Conservation (phyloP, 768 basidiomycete species). For the Amanita subjunquillea region DNA sequence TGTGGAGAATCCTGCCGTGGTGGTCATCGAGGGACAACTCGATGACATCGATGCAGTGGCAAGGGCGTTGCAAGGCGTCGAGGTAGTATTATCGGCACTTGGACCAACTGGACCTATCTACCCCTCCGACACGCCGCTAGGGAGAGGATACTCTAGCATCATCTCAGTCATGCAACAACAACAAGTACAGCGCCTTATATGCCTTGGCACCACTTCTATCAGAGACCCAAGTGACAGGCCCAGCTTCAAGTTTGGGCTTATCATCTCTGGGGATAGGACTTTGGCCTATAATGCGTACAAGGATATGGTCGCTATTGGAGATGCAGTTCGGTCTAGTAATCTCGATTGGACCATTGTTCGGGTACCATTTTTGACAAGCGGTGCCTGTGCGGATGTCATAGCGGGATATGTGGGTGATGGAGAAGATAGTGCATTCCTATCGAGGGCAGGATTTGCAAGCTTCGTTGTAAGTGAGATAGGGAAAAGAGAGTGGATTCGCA, state of each 20-base stretch:
- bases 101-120: slow-evolving; percentile 40
- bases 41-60: slow-evolving; percentile 38
- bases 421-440: slow-evolving; percentile 34
- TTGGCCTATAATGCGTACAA: slow-evolving; percentile 50
- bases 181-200: slow-evolving; percentile 47
- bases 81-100: slow-evolving; percentile 58
- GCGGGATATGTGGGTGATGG: slow-evolving; percentile 66
- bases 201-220: slow-evolving; percentile 59
- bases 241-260: slow-evolving; percentile 30
- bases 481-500: slow-evolving; percentile 49
- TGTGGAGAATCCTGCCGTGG: slow-evolving; percentile 30
- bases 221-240: slow-evolving; percentile 49
- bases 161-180: slow-evolving; percentile 46
- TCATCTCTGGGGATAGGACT: slow-evolving; percentile 31
- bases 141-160: slow-evolving; percentile 45
- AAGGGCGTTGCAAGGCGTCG: slow-evolving; percentile 43
- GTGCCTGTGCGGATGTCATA: slow-evolving; percentile 31
- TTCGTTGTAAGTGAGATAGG: slow-evolving; percentile 52
- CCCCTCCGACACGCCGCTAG: slow-evolving; percentile 45
- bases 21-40: slow-evolving; percentile 45
- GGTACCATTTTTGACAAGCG: slow-evolving; percentile 52
- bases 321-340: slow-evolving; percentile 35
- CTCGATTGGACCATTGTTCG: slow-evolving; percentile 64
- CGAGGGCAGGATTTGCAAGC: slow-evolving; percentile 48
- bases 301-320: slow-evolving; percentile 57